A percentile compares a stretch with the other conserved stretches of the same genome.
Conservation (phyloP, 2,329 filamentous ascomycete genomes). For the Endocalyx cinctus region DNA sequence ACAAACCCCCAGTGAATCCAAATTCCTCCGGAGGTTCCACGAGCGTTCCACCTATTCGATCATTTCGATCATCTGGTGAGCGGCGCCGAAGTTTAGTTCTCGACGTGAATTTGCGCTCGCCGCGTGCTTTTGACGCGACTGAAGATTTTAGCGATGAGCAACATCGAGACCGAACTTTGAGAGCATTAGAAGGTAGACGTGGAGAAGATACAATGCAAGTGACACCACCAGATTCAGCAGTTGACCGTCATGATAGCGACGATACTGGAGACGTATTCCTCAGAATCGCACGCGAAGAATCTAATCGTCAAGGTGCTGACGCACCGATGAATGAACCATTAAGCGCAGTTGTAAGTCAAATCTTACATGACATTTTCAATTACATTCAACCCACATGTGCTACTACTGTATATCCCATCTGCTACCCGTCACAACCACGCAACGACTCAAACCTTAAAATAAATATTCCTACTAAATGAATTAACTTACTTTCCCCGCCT, state of each 20-base stretch:
- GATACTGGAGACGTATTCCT: slow-evolving; percentile 57
- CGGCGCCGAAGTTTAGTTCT: slow-evolving; percentile 50
- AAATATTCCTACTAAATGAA: slow-evolving; percentile 1
- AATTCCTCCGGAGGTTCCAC: slow-evolving; percentile 24
- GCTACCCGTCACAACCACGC: too few relatives aligned
- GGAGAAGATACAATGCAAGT: slow-evolving; percentile 33
- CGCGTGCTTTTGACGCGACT: slow-evolving; percentile 39
- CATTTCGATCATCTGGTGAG: slow-evolving; percentile 53
- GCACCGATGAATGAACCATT: too few relatives aligned
- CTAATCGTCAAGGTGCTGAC: slow-evolving; percentile 32
- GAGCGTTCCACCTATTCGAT: slow-evolving; percentile 49
- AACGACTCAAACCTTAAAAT: too few relatives aligned
- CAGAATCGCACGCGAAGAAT: slow-evolving; percentile 52
- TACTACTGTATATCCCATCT: not conserved
- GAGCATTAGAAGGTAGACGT: slow-evolving; percentile 44
- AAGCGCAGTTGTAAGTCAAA: slow-evolving; percentile 47
- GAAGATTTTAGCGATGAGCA: slow-evolving; percentile 39
- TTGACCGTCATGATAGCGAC: slow-evolving; percentile 38
- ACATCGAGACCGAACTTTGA: slow-evolving; percentile 45
- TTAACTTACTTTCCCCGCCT: not conserved
- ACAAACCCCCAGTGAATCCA: slow-evolving; percentile 35
- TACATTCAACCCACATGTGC: not conserved
- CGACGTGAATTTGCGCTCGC: slow-evolving; percentile 45
- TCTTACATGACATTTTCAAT: too few relatives aligned
- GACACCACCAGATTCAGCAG: slow-evolving; percentile 37